Conservation (phyloP, 768 basidiomycete species). For the Mycena rosella region DNA sequence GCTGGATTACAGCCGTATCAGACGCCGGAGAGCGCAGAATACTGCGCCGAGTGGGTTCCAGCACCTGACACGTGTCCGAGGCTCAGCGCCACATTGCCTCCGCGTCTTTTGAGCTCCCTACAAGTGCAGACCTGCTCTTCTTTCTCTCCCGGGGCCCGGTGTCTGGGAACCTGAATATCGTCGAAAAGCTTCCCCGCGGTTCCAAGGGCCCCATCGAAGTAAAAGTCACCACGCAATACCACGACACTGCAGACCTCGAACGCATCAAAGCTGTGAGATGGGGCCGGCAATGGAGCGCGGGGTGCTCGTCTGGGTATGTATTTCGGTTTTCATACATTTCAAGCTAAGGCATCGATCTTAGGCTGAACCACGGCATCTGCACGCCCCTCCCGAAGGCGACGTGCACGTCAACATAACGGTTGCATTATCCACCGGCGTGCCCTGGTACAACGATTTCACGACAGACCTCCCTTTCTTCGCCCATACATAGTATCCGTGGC, state of each 20-base stretch:
- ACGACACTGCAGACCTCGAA: neutral
- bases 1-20: conserved; percentile 16
- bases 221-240: conserved; percentile 7
- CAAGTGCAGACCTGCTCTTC: conserved; percentile 16
- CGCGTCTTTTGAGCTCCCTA: conserved; percentile 24
- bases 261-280: conserved; percentile 22
- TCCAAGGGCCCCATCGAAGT: conserved; percentile 12
- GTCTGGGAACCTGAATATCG: conserved; percentile 16
- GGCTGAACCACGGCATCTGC: conserved; percentile 26
- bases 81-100: neutral
- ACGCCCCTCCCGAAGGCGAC: conserved; percentile 4
- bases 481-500: conserved; percentile 15
- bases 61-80: neutral
- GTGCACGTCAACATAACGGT: conserved; percentile 23
- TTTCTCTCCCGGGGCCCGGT: conserved; percentile 24
- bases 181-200: neutral
- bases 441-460: conserved; percentile 16
- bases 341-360: neutral
- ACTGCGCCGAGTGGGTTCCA: conserved; percentile 23
- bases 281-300: conserved; percentile 13
- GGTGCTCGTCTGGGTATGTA: conserved; percentile 28
- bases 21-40: conserved; percentile 14
- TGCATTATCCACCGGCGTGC: conserved; percentile 8
- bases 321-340: neutral
- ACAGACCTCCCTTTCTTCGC: conserved; percentile 22